Evolutionary conservation across 1,284 basidiomycete species (phyloP).

Genomic region (Fomitopsis schrenkii): DNA sequence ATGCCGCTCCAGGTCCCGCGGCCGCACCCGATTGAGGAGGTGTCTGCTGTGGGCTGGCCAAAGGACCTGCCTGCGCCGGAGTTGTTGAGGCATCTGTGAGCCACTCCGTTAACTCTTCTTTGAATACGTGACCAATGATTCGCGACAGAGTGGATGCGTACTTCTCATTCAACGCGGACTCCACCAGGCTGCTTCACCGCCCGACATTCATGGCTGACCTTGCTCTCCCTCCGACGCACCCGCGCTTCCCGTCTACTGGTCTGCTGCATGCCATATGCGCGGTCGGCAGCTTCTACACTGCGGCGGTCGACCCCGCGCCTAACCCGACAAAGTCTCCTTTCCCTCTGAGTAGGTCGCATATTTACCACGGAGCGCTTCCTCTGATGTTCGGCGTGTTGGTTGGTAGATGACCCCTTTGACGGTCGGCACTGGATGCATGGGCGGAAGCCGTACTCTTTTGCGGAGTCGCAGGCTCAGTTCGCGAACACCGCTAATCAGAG

Average conservation of each 20-base stretch:
- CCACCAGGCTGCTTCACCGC: conserved; percentile 59
- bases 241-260: conserved; percentile 62
- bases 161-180: conserved; percentile 69
- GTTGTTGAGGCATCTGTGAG: conserved; percentile 61
- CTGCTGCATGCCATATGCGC: conserved; percentile 77
- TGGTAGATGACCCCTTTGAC: conserved; percentile 51
- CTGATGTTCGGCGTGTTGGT: background rate
- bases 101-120: background rate
- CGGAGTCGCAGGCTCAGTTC: conserved; percentile 59
- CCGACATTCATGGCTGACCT: conserved; percentile 64
- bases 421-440: conserved; percentile 40
- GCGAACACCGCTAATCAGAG: conserved; percentile 50
- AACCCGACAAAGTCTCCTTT: conserved; percentile 33
- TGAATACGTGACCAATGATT: background rate
- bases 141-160: conserved; percentile 59
- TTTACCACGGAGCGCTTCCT: background rate
- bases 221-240: conserved; percentile 58
- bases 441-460: conserved; percentile 51
- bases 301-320: conserved; percentile 50
- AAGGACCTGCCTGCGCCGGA: conserved; percentile 54
- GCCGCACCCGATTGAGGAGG: conserved; percentile 9
- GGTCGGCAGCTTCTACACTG: conserved; percentile 63
- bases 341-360: conserved; percentile 10
- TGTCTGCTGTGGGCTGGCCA: conserved; percentile 60
- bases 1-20: background rate